Percentiles rank a stretch among this genome's conserved stretches.
Evolutionary conservation across 2,329 filamentous ascomycete species (phyloP).

Genomic region (Didymella keratinophila): DNA sequence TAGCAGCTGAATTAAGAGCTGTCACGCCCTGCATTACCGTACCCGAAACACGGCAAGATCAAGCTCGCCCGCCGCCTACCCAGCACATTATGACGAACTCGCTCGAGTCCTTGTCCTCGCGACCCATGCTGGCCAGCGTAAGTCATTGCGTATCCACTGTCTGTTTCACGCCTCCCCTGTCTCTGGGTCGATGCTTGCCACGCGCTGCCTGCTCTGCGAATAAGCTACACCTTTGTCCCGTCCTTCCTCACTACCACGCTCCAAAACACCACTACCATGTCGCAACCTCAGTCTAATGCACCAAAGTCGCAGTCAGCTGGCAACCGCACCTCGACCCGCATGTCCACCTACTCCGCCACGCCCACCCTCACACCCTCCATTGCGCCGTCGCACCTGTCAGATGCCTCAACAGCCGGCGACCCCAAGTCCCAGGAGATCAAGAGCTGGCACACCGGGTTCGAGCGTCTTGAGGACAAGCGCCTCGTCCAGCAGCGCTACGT

Average conservation of each 20-base stretch:
- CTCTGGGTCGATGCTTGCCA: slow-evolving; percentile 28
- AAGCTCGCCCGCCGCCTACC: slow-evolving; percentile 9
- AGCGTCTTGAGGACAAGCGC: slow-evolving; percentile 89
- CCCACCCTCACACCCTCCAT: slow-evolving; percentile 61
- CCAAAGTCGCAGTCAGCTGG: slow-evolving; percentile 41
- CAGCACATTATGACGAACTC: slow-evolving; percentile 48
- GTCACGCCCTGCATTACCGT: slow-evolving; percentile 6
- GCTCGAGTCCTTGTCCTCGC: slow-evolving; percentile 50
- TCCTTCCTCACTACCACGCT: slow-evolving; percentile 11
- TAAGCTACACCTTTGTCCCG: slow-evolving; percentile 21
- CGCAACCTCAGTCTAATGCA: slow-evolving; percentile 38
- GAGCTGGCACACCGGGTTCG: slow-evolving; percentile 79
- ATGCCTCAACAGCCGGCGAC: slow-evolving; percentile 48
- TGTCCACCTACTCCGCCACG: slow-evolving; percentile 60
- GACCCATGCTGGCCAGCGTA: slow-evolving; percentile 53
- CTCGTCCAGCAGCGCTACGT: slow-evolving; percentile 82
- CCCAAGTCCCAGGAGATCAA: slow-evolving; percentile 70
- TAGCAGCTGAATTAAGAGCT: neutral
- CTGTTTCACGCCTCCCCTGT: slow-evolving; percentile 42
- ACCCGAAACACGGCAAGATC: slow-evolving; percentile 17
- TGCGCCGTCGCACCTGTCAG: slow-evolving; percentile 53
- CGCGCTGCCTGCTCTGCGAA: slow-evolving; percentile 15
- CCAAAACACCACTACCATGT: slow-evolving; percentile 27
- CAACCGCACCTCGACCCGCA: slow-evolving; percentile 54
- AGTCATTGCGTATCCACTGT: slow-evolving; percentile 40